Percentiles rank a stretch among this genome's conserved stretches.
phyloP scores from a whole-genome alignment of 805 yeast genomes.

The Blastobotrys robertii region DNA sequence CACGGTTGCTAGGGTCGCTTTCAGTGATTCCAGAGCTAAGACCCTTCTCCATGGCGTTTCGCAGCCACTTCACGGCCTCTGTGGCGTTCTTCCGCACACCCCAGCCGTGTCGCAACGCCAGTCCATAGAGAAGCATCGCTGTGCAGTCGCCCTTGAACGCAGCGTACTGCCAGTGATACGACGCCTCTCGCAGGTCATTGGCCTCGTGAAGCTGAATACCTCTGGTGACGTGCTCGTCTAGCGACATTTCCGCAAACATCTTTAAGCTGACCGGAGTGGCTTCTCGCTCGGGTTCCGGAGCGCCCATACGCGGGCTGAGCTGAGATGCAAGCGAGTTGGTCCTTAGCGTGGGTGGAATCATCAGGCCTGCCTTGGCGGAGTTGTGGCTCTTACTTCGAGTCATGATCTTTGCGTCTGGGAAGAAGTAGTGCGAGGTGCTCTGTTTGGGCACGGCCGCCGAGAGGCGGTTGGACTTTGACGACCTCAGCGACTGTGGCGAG shows the following conservation, averaged over 20 bases:
- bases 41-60: conserved; percentile 33
- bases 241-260: conserved; percentile 14
- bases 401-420: conserved; percentile 2
- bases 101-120: conserved; percentile 58
- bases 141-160: conserved; percentile 51
- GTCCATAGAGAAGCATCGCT: conserved; percentile 62
- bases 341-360: conserved; percentile 1
- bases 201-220: conserved; percentile 36
- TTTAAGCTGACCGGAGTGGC: conserved; percentile 4
- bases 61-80: conserved; percentile 51
- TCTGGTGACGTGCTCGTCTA: conserved; percentile 23
- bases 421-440: conserved; percentile 1
- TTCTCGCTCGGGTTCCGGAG: neutral
- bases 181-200: conserved; percentile 58
- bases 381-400: neutral
- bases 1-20: neutral
- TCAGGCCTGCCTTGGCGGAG: neutral
- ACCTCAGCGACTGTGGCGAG: neutral
- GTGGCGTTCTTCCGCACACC: conserved; percentile 51
- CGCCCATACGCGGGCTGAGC: neutral
- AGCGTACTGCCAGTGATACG: conserved; percentile 56
- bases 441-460: neutral
- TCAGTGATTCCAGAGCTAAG: neutral
- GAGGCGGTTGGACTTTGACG: neutral
- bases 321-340: neutral